These are phyloP conservation scores for Amauroascus niger DNA, from an alignment of 2,329 filamentous ascomycete species.

Conservation along the genomic window DNA sequence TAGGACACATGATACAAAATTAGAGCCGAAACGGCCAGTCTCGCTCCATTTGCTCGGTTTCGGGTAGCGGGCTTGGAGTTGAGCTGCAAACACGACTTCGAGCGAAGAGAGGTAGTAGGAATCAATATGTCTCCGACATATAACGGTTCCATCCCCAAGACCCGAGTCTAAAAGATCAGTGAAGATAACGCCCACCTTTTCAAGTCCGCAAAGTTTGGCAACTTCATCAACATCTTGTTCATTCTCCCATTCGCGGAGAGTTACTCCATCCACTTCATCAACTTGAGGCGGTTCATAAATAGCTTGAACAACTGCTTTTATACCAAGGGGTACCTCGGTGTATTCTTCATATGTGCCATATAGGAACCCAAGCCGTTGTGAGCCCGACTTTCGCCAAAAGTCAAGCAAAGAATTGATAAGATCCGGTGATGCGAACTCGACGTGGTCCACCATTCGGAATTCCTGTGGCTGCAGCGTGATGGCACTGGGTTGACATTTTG, in stretches of 20 bases:
- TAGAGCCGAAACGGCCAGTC: slow-evolving; percentile 84
- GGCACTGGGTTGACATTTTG: slow-evolving; percentile 93
- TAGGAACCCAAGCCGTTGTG: slow-evolving; percentile 77
- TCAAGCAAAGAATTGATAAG: slow-evolving; percentile 86
- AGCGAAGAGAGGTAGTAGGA: slow-evolving; percentile 90
- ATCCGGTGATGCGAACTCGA: slow-evolving; percentile 79
- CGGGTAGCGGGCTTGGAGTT: slow-evolving; percentile 77
- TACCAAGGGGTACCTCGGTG: slow-evolving; percentile 78
- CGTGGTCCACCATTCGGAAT: slow-evolving; percentile 96
- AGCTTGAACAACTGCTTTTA: slow-evolving; percentile 91
- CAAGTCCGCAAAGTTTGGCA: slow-evolving; percentile 70
- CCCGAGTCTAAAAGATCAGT: slow-evolving; percentile 82
- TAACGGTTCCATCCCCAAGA: slow-evolving; percentile 68
- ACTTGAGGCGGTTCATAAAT: slow-evolving; percentile 94
- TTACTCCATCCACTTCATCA: slow-evolving; percentile 79
- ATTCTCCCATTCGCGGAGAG: slow-evolving; percentile 72
- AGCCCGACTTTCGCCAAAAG: slow-evolving; percentile 78
- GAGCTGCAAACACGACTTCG: slow-evolving; percentile 80
- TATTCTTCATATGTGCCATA: slow-evolving; percentile 91
- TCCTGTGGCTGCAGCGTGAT: slow-evolving; percentile 90
- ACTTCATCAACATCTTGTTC: slow-evolving; percentile 73
- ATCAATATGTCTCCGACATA: slow-evolving; percentile 93
- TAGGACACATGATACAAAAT: slow-evolving; percentile 92
- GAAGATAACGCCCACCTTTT: slow-evolving; percentile 87
- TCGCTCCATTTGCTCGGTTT: slow-evolving; percentile 96